A percentile compares a stretch with the other conserved stretches of the same genome.
Evolutionary conservation across 768 basidiomycete genomes (phyloP).

Genomic region (Leucosporidium creatinivorum): DNA sequence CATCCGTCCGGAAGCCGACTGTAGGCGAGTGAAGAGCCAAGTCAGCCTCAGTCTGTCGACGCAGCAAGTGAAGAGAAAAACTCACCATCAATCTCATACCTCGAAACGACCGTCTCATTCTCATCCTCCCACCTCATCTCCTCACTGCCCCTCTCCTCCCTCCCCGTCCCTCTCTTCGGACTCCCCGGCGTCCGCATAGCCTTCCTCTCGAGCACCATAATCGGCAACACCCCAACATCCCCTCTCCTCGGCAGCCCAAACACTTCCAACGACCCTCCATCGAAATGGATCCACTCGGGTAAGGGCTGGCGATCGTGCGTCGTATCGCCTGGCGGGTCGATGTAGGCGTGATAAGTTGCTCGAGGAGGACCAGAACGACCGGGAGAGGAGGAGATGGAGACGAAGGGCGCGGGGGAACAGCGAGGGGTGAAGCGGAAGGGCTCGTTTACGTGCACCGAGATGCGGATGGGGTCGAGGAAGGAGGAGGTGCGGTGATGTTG

Average conservation of each 20-base stretch:
- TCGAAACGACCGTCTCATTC: too few species aligned
- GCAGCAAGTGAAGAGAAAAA: too few species aligned
- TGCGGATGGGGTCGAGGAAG: conserved; percentile 16
- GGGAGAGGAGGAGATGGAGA: conserved; percentile 23
- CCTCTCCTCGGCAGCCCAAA: conserved; percentile 11
- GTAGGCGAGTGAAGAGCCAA: too few species aligned
- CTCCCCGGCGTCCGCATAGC: conserved; percentile 16
- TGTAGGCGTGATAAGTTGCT: conserved; percentile 18
- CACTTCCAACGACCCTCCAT: conserved; percentile 28
- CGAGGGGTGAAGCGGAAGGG: conserved; percentile 33
- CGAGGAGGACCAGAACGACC: conserved; percentile 28
- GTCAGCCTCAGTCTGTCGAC: too few species aligned
- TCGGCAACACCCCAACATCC: conserved; percentile 7
- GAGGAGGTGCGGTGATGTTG: too few species aligned
- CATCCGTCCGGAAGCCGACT: too few species aligned
- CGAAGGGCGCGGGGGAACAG: conserved; percentile 30
- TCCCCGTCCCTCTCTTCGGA: conserved; percentile 10
- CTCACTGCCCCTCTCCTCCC: conserved; percentile 18
- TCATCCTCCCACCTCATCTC: conserved; percentile 8
- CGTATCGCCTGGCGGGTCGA: conserved; percentile 14
- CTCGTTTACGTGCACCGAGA: conserved; percentile 17
- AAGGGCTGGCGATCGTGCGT: conserved; percentile 9
- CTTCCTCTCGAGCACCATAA: conserved; percentile 29
- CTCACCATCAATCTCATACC: too few species aligned
- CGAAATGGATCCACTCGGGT: conserved; percentile 34